Evolutionary conservation across 2,329 filamentous ascomycete species (phyloP).

Genomic region (Botryotinia globosa): DNA sequence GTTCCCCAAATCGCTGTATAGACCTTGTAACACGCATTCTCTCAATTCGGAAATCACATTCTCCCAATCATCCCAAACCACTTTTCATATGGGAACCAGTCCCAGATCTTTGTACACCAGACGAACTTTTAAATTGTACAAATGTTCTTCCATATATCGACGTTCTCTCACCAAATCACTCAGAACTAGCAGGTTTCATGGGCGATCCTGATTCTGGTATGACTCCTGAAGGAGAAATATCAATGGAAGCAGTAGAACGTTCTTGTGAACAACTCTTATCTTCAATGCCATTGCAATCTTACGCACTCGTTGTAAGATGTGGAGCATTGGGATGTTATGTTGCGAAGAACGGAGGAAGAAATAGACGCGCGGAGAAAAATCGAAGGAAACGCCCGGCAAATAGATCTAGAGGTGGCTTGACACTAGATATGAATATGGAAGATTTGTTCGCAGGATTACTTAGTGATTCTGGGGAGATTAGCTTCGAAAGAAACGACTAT

Average conservation of each 20-base stretch:
- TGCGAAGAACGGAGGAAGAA: slow-evolving; percentile 42
- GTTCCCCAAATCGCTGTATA: slow-evolving; percentile 73
- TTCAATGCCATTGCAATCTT: slow-evolving; percentile 62
- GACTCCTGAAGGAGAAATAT: slow-evolving; percentile 45
- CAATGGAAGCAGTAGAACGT: slow-evolving; percentile 52
- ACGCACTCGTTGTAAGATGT: slow-evolving; percentile 66
- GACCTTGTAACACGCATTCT: slow-evolving; percentile 72
- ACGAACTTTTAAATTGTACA: slow-evolving; percentile 62
- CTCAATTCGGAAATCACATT: slow-evolving; percentile 49
- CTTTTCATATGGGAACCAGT: slow-evolving; percentile 94
- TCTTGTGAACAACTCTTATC: slow-evolving; percentile 61
- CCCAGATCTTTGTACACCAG: slow-evolving; percentile 78
- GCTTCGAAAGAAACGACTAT: slow-evolving; percentile 48
- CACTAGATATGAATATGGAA: slow-evolving; percentile 61
- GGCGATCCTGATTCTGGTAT: slow-evolving; percentile 48
- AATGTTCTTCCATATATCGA: slow-evolving; percentile 61
- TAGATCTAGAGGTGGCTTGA: slow-evolving; percentile 50
- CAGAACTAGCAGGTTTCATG: slow-evolving; percentile 86
- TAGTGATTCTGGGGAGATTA: slow-evolving; percentile 49
- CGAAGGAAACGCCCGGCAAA: slow-evolving; percentile 31
- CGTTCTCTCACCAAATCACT: slow-evolving; percentile 75
- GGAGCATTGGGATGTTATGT: slow-evolving; percentile 71
- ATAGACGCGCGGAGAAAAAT: slow-evolving; percentile 24
- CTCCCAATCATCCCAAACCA: slow-evolving; percentile 49
- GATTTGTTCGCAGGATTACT: slow-evolving; percentile 58